Evolutionary conservation across 306 rosid genomes (phyloP), one percentile per base, ranked within the genome.

Genomic region (Rosa chinensis): DNA sequence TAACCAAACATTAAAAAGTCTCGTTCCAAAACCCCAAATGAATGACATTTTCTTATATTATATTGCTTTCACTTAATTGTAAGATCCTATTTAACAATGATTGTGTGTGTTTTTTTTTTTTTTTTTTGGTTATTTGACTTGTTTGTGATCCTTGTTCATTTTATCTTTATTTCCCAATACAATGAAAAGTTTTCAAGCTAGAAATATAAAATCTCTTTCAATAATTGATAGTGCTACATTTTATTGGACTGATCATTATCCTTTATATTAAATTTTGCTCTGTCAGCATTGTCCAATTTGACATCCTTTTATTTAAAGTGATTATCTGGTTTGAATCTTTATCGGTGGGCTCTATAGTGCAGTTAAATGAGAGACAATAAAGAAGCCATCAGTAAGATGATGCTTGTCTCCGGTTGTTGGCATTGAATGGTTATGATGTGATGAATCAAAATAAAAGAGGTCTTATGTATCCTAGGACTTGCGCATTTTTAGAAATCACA

Each of bases 371-470:
- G 49, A 42, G 47, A 49, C 47, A 16, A 70, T 35, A 59, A 37
- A 35, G 66, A 80, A 32, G 68, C 70, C 32, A 55, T 80, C 6
- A 44, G 55, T 42, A 43, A 21, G 48, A 80, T 44, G 58, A 58
- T 23, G 40, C 17, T 45, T 39, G 52, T 48, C 42, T 25, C 73
- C 70, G 37, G 70, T 48, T 70, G 61, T 75, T 44, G 52, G 71
- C 43, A 52, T 49, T 62, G 44, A 35, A 40, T 48, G 44, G 49
- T 13, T 56, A 2, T 44, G 66, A 52, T n/a, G n/a, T 58, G 69
- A 67, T 42, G 66, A 75, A 13, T 53, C 53, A 20, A 75, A n/a
- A 68, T 52, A 37, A 74, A 18, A 59, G 18, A 28, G 17, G 10
- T 75, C 13, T 35, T 37, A 16, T 8, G 23, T 28, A 25, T 49